Conservation (phyloP, 805 yeast species). For the Kregervanrija delftensis region DNA sequence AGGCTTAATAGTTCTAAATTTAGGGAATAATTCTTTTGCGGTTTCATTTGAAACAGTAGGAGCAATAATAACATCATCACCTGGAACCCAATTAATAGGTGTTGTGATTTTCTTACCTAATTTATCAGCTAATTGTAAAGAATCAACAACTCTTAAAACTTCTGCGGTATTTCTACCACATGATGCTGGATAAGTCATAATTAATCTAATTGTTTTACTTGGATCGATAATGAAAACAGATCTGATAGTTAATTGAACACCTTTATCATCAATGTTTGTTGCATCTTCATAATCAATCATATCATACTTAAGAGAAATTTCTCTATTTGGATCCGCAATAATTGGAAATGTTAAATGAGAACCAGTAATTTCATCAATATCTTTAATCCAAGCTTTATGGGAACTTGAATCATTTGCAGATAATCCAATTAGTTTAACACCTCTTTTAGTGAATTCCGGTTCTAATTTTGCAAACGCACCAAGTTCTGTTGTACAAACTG, state of each 20-base stretch:
- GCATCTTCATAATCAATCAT: constrained; percentile 70
- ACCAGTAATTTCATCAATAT: constrained; percentile 63
- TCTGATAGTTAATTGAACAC: constrained; percentile 61
- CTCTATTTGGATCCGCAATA: constrained; percentile 57
- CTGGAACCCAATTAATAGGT: constrained; percentile 65
- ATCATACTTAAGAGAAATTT: constrained; percentile 55
- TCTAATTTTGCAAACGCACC: constrained; percentile 70
- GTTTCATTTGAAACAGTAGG: constrained; percentile 55
- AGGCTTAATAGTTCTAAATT: constrained; percentile 53
- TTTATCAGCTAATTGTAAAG: constrained; percentile 58
- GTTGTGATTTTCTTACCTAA: constrained; percentile 48
- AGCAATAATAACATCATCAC: constrained; percentile 68
- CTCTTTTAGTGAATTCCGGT: constrained; percentile 60
- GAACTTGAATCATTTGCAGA: constrained; percentile 58
- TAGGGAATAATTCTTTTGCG: constrained; percentile 56
- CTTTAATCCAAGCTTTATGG: constrained; percentile 64
- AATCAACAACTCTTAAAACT: constrained; percentile 62
- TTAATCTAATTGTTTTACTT: constrained; percentile 52
- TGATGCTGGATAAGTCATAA: constrained; percentile 64
- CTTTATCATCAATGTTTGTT: constrained; percentile 56
- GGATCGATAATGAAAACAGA: constrained; percentile 71
- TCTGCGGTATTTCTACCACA: constrained; percentile 75
- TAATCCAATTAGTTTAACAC: constrained; percentile 60
- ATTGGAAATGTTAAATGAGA: constrained; percentile 55
- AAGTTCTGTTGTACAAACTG: constrained; percentile 73